Evolutionary conservation across 352 stramenopile species (phyloP).

Genomic region (Phytophthora kernoviae): DNA sequence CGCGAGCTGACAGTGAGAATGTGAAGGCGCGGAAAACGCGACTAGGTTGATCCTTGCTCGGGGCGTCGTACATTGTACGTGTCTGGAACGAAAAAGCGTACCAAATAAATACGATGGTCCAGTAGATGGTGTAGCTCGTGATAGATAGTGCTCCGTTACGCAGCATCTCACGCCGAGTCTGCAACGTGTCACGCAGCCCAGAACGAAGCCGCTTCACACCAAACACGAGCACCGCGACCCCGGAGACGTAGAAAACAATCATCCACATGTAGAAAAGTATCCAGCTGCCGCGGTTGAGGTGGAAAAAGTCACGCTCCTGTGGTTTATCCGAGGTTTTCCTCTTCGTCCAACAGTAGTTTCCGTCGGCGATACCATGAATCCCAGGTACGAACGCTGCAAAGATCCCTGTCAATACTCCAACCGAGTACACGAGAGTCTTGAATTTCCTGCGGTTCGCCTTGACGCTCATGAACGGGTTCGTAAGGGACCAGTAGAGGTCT

Average conservation of each 20-base stretch:
- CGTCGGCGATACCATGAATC: conserved; percentile 67
- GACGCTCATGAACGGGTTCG: conserved; percentile 88
- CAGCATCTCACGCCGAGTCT: conserved; percentile 79
- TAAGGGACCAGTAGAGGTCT: conserved; percentile 75
- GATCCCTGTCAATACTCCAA: conserved; percentile 44
- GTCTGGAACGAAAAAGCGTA: conserved; percentile 79
- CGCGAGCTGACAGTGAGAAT: conserved; percentile 70
- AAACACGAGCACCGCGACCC: conserved; percentile 69
- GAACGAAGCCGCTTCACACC: conserved; percentile 70
- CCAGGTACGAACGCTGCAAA: conserved; percentile 38
- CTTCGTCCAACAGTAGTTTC: conserved; percentile 83
- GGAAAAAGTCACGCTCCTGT: conserved; percentile 64
- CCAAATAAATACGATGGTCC: conserved; percentile 81
- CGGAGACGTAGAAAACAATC: conserved; percentile 83
- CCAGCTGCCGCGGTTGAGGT: conserved; percentile 77
- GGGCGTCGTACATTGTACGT: conserved; percentile 48
- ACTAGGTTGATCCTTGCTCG: too few species aligned
- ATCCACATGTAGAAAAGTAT: conserved; percentile 86
- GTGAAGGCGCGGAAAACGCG: conserved; percentile 70
- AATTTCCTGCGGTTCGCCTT: conserved; percentile 65
- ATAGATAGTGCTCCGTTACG: conserved; percentile 80
- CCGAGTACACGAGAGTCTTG: conserved; percentile 60
- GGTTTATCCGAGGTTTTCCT: conserved; percentile 37
- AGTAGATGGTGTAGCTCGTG: conserved; percentile 84
- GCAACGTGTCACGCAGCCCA: conserved; percentile 72